Conservation (phyloP, 192 early-diverging fungal species). For the Podila clonocystis region DNA sequence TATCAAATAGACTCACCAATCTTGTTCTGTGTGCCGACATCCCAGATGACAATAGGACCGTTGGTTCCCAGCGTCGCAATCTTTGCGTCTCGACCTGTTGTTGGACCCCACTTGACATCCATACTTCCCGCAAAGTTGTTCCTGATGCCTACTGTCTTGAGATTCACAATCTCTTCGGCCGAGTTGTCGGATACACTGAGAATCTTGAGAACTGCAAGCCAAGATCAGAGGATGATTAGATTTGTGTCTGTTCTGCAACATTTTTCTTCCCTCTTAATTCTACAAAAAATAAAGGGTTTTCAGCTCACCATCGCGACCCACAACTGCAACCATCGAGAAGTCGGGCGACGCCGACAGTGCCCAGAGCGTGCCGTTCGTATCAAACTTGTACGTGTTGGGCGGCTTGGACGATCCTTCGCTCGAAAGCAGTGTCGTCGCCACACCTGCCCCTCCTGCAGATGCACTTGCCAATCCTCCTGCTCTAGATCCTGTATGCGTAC, state of each 20-base stretch:
- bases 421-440: not conserved
- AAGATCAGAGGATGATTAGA: not conserved
- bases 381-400: slow-evolving; percentile 25
- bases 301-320: slow-evolving; percentile 72
- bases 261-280: not conserved
- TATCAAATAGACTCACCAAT: slow-evolving; percentile 18
- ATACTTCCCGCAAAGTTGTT: slow-evolving; percentile 69
- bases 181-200: slow-evolving; percentile 61
- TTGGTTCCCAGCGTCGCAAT: slow-evolving; percentile 76
- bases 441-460: not conserved
- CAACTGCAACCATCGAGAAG: slow-evolving; percentile 66
- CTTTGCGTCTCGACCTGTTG: slow-evolving; percentile 63
- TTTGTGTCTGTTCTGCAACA: not conserved
- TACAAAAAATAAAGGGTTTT: not conserved
- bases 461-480: not conserved
- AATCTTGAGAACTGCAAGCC: slow-evolving; percentile 72
- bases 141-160: slow-evolving; percentile 66
- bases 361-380: slow-evolving; percentile 53
- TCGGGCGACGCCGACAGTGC: slow-evolving; percentile 74
- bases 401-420: not conserved
- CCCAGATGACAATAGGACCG: slow-evolving; percentile 81
- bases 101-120: slow-evolving; percentile 84
- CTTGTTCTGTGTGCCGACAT: slow-evolving; percentile 57
- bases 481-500: not conserved
- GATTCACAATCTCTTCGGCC: slow-evolving; percentile 70